Conservation (phyloP, 805 yeast species). For the Candida coquimbonensis region DNA sequence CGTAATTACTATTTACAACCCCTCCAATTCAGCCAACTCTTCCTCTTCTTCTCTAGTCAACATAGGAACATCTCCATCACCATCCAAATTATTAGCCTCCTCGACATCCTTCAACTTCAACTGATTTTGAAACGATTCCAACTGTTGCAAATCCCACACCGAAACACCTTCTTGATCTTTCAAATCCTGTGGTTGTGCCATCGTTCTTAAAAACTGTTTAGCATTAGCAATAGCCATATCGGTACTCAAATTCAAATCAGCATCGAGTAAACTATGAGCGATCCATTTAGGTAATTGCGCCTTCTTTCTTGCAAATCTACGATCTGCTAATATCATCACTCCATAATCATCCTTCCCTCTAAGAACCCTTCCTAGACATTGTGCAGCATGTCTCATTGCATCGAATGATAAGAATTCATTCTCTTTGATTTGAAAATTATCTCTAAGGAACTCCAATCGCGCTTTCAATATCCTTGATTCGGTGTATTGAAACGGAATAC, state of each 20-base stretch:
- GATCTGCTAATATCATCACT: conserved; percentile 94
- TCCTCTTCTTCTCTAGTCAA: conserved; percentile 19
- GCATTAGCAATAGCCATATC: conserved; percentile 97
- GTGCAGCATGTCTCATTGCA: conserved; percentile 99
- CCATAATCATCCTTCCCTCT: conserved; percentile 99
- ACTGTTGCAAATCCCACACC: conserved; percentile 79
- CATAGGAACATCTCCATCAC: conserved; percentile 23
- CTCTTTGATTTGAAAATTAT: conserved; percentile 86
- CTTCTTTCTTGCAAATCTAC: conserved; percentile 82
- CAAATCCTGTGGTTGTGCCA: conserved; percentile 90
- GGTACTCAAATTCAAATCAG: conserved; percentile 86
- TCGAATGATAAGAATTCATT: conserved; percentile 94
- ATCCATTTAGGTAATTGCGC: conserved; percentile 96
- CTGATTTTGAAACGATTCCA: conserved; percentile 49
- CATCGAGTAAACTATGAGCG: conserved; percentile 84
- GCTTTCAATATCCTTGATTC: conserved; percentile 96
- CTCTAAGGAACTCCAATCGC: conserved; percentile 85
- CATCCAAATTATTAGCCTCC: conserved; percentile 11
- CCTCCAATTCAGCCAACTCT: conserved; percentile 16
- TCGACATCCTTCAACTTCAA: conserved; percentile 27
- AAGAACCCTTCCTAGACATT: conserved; percentile 92
- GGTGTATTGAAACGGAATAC: conserved; percentile 98
- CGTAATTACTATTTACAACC: too few species aligned
- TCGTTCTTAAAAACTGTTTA: conserved; percentile 80
- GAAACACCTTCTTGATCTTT: conserved; percentile 91